Evolutionary conservation across 225 moss, liverwort and hornwort species (phyloP).

Genomic region (Asterella californica): DNA sequence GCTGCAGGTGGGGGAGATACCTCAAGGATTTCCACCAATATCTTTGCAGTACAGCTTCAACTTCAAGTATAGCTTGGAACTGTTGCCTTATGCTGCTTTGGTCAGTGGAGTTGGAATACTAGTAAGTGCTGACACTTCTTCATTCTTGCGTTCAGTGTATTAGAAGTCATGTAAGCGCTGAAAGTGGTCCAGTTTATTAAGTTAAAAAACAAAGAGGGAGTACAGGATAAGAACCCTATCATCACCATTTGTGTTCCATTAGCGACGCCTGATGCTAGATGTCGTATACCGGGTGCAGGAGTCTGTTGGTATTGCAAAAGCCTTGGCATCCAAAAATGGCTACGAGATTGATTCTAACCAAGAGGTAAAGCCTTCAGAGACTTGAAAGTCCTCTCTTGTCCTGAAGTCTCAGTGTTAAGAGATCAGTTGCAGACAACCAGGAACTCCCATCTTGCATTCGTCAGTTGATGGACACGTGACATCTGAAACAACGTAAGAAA

Average conservation of each 20-base stretch:
- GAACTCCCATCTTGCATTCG: too few relatives aligned
- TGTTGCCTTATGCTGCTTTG: conserved; percentile 71
- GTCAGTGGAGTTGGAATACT: conserved; percentile 90
- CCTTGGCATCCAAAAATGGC: conserved; percentile 90
- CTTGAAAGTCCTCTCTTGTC: too few relatives aligned
- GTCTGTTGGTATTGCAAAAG: conserved; percentile 86
- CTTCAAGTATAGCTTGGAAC: conserved; percentile 39
- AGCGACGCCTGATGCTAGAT: not conserved
- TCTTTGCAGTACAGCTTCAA: conserved; percentile 45
- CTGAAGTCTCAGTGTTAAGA: not conserved
- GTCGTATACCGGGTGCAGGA: conserved; percentile 43
- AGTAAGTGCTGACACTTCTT: conserved; percentile 34
- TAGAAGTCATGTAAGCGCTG: not conserved
- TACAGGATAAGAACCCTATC: not conserved
- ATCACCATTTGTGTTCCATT: too few relatives aligned
- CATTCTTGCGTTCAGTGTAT: not conserved
- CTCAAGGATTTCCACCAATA: conserved; percentile 77
- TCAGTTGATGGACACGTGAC: too few relatives aligned
- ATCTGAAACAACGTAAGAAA: too few relatives aligned
- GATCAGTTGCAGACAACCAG: not conserved
- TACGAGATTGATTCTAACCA: conserved; percentile 91
- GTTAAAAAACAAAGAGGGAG: not conserved
- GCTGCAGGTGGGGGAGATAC: conserved; percentile 68
- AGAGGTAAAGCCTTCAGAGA: conserved; percentile 43
- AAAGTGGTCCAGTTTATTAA: not conserved